A percentile compares a stretch with the other conserved stretches of the same genome.
These are phyloP conservation scores for Mycocentrospora acerina DNA, from an alignment of 2,329 filamentous ascomycete species.

Conservation along the genomic window DNA sequence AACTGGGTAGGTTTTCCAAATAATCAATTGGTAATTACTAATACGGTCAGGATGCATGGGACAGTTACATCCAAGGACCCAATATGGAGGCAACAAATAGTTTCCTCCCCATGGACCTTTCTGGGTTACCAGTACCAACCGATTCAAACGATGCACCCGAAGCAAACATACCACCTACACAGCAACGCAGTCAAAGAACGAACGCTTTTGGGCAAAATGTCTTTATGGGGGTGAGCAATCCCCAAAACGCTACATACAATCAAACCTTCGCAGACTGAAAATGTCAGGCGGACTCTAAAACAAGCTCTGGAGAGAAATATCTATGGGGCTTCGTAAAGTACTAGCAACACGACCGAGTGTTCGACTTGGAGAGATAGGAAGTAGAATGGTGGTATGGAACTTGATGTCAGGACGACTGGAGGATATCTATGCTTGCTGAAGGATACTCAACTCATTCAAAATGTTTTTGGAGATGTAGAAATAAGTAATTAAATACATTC, in stretches of 20 bases:
- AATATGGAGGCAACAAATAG: constrained; percentile 44
- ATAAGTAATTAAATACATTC: no score
- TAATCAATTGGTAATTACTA: constrained; percentile 5
- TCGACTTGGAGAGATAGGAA: no score
- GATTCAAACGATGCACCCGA: constrained; percentile 22
- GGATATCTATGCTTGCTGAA: no score
- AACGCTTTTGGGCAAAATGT: constrained; percentile 37
- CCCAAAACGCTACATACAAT: constrained; percentile 1
- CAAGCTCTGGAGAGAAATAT: constrained; percentile 26
- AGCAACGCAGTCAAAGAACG: constrained; percentile 23
- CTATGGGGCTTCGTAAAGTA: constrained; percentile 34
- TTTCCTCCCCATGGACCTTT: constrained; percentile 49
- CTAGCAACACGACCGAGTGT: no score
- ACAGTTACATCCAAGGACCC: constrained; percentile 66
- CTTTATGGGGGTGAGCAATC: constrained; percentile 43
- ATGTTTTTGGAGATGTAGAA: no score
- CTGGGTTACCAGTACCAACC: constrained; percentile 35
- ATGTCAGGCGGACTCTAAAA: constrained; percentile 28
- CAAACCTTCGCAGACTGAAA: constrained; percentile 9
- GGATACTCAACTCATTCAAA: no score
- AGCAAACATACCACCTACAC: constrained; percentile 14
- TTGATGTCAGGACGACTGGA: no score
- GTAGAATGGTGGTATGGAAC: no score
- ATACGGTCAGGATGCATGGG: constrained; percentile 59
- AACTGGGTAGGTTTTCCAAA: constrained; percentile 59